Evolutionary conservation across 2,329 filamentous ascomycete species (phyloP), one percentile per base, ranked within the genome.

Genomic region (Ophiocordyceps unilateralis): DNA sequence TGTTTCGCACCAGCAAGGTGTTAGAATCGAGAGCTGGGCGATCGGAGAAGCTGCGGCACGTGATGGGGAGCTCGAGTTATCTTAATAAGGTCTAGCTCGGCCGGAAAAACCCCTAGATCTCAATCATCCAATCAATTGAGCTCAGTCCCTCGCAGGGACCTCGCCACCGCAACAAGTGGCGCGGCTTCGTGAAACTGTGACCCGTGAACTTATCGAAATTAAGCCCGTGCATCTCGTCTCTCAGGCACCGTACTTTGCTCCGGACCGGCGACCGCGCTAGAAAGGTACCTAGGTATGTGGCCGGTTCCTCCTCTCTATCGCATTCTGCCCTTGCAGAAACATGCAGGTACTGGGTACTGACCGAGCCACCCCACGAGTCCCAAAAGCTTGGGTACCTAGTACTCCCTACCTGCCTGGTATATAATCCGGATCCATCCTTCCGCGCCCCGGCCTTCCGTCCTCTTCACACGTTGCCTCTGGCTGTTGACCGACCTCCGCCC

Each of bases 41-140:
- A 19, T 12, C 53, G 57, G 57, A 39, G 48, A 57, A 58, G 50
- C 51, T 41, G 32, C 42, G 57, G 57, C 21, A 12, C 4, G 26
- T 54, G 53, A 55, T n/a, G n/a, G n/a, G n/a, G n/a, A n/a, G n/a
- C n/a, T n/a, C n/a, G n/a, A n/a, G n/a, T n/a, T n/a, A n/a, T n/a
- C n/a, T n/a, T n/a, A n/a, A n/a, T n/a, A n/a, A n/a, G n/a, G n/a
- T n/a, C n/a, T n/a, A n/a, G n/a, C n/a, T n/a, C n/a, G n/a, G n/a
- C n/a, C n/a, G n/a, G n/a, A n/a, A n/a, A n/a, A n/a, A n/a, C n/a
- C n/a, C n/a, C n/a, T n/a, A n/a, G n/a, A n/a, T n/a, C n/a, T n/a
- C n/a, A n/a, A n/a, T n/a, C n/a, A n/a, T n/a, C n/a, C n/a, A n/a
- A n/a, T n/a, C n/a, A n/a, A n/a, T n/a, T n/a, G n/a, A n/a, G n/a